Percentiles rank a stretch among this genome's conserved stretches.
Evolutionary conservation across 805 yeast genomes (phyloP).

Genomic region (Metschnikowia matae): DNA sequence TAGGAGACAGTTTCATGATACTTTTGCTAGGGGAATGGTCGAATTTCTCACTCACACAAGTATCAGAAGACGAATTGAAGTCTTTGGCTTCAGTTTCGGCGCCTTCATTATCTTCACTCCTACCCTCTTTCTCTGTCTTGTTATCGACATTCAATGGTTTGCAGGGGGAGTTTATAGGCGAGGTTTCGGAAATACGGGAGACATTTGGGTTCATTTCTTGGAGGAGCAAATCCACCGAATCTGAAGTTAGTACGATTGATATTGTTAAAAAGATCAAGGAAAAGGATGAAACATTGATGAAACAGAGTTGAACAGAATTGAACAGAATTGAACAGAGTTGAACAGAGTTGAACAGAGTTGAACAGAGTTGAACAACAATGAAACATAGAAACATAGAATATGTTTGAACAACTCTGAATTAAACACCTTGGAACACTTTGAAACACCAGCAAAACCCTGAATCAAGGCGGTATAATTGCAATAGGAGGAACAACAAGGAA

Average conservation of each 20-base stretch:
- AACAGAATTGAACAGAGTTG: no score
- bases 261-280: no score
- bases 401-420: no score
- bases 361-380: no score
- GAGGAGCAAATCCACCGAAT: constrained; percentile 28
- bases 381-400: no score
- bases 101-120: neutral
- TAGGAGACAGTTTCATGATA: constrained; percentile 25
- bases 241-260: constrained; percentile 20
- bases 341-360: no score
- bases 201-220: constrained; percentile 21
- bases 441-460: no score
- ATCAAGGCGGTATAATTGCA: no score
- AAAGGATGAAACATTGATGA: no score
- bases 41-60: constrained; percentile 33
- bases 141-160: constrained; percentile 26
- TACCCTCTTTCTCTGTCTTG: neutral
- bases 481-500: no score
- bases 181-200: constrained; percentile 2
- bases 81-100: constrained; percentile 15
- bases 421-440: no score
- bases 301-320: no score
- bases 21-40: constrained; percentile 35
- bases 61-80: constrained; percentile 39
- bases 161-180: constrained; percentile 26